phyloP scores from a whole-genome alignment of 1,284 basidiomycete genomes.

The Austroboletus novae-zelandiae region DNA sequence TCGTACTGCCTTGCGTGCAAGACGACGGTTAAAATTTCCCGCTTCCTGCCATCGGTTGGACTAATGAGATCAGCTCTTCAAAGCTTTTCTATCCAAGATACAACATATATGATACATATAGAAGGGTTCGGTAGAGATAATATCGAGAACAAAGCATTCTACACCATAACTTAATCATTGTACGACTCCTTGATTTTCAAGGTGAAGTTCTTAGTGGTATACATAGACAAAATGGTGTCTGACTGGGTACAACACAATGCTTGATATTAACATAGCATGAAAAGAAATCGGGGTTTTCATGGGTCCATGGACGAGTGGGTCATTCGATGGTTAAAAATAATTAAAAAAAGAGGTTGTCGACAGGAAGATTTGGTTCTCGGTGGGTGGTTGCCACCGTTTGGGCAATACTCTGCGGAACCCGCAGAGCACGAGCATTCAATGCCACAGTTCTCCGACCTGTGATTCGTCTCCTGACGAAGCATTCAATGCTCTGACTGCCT shows the following conservation, averaged over 20 bases:
- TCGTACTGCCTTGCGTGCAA: no score
- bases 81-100: background rate
- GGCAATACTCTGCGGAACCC: background rate
- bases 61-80: background rate
- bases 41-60: background rate
- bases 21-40: no score
- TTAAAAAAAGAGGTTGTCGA: conserved; percentile 17
- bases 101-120: conserved; percentile 23
- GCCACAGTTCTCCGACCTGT: conserved; percentile 65
- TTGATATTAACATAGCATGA: conserved; percentile 27
- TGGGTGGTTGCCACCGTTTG: background rate
- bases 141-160: conserved; percentile 22
- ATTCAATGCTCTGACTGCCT: conserved; percentile 46
- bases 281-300: conserved; percentile 13
- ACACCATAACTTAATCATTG: conserved; percentile 17
- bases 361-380: conserved; percentile 2
- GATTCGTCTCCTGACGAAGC: conserved; percentile 38
- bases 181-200: conserved; percentile 5
- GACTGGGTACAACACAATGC: conserved; percentile 29
- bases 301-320: conserved; percentile 18
- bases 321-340: conserved; percentile 28
- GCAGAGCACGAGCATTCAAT: conserved; percentile 33
- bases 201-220: conserved; percentile 25
- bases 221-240: conserved; percentile 11
- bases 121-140: conserved; percentile 9